phyloP scores from a whole-genome alignment of 176 grass and related monocot genomes.

The Rhynchospora pubera region DNA sequence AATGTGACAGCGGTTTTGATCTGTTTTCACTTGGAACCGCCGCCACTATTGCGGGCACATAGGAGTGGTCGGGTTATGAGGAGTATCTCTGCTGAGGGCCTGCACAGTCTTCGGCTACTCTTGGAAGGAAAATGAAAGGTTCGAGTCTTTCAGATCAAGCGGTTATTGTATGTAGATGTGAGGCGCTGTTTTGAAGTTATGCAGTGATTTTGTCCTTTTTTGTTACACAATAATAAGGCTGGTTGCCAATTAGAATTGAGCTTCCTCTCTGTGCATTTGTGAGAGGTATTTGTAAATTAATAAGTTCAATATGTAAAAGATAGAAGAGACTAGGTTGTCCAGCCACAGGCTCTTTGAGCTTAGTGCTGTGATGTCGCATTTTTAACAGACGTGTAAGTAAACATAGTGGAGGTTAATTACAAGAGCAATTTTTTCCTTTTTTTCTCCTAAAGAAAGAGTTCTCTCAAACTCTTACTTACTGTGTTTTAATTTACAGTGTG shows the following conservation, averaged over 20 bases:
- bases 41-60: constrained; percentile 24
- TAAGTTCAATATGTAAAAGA: constrained; percentile 25
- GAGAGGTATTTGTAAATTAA: constrained; percentile 47
- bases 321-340: constrained; percentile 22
- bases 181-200: constrained; percentile 39
- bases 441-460: neutral
- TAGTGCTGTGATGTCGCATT: constrained; percentile 41
- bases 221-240: constrained; percentile 34
- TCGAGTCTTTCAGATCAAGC: neutral
- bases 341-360: constrained; percentile 50
- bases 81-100: constrained; percentile 64
- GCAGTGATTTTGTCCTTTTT: constrained; percentile 36
- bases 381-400: neutral
- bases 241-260: constrained; percentile 40
- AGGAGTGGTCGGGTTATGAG: constrained; percentile 28
- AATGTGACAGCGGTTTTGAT: constrained; percentile 77
- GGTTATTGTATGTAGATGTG: constrained; percentile 9
- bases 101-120: constrained; percentile 51
- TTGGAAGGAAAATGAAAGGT: constrained; percentile 47
- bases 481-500: neutral
- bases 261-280: constrained; percentile 25
- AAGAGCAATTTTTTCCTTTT: neutral
- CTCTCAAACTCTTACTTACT: neutral
- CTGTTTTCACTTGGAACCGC: constrained; percentile 63
- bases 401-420: neutral